phyloP scores from a whole-genome alignment of 208 protist genomes.

The Phytomonas francai region DNA sequence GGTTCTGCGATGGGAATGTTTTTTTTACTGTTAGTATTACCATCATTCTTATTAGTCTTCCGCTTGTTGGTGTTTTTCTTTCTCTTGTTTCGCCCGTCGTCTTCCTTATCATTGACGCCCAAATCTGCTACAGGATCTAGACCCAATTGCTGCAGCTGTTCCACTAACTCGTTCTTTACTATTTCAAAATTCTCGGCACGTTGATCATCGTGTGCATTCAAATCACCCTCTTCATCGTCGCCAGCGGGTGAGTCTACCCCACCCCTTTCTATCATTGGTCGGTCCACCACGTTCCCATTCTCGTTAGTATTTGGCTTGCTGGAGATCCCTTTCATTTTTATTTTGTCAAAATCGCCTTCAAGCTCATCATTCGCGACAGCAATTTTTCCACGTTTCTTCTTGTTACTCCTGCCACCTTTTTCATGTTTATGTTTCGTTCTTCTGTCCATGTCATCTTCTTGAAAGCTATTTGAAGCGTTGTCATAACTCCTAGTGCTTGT shows the following conservation, averaged over 20 bases:
- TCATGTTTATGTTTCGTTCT: neutral
- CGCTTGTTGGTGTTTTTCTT: constrained; percentile 29
- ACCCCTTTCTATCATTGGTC: neutral
- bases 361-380: neutral
- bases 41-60: constrained; percentile 20
- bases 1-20: constrained; percentile 16
- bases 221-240: constrained; percentile 8
- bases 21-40: constrained; percentile 15
- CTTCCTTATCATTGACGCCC: constrained; percentile 19
- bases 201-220: neutral
- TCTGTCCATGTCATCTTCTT: neutral
- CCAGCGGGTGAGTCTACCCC: neutral
- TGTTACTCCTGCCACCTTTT: neutral
- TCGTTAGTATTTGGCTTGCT: constrained; percentile 8
- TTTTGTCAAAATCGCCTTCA: neutral
- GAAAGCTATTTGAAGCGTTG: neutral
- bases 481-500: neutral
- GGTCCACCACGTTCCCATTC: constrained; percentile 1
- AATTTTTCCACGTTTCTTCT: neutral
- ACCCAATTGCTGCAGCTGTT: constrained; percentile 20
- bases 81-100: constrained; percentile 12
- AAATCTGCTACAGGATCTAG: constrained; percentile 18
- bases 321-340: constrained; percentile 2
- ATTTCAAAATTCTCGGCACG: neutral
- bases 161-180: constrained; percentile 12